These are phyloP conservation scores for Boletus subparvulus DNA, from an alignment of 768 basidiomycete species.

Conservation along the genomic window DNA sequence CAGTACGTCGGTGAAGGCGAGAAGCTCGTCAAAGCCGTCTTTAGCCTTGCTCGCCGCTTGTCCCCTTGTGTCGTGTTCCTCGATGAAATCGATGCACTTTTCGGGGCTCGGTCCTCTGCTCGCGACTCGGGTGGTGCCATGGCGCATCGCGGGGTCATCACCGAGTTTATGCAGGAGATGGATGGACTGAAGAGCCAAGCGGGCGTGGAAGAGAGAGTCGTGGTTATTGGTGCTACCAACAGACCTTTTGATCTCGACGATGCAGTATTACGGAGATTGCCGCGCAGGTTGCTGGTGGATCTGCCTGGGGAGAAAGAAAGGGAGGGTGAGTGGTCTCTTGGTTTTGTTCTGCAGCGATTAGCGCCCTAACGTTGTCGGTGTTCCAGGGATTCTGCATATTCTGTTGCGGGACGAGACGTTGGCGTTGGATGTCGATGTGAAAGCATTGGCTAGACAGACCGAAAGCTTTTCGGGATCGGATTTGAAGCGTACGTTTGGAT, in stretches of 20 bases:
- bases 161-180: conserved; percentile 97
- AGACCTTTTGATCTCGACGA: conserved; percentile 89
- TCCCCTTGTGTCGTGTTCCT: conserved; percentile 93
- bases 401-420: conserved; percentile 79
- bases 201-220: conserved; percentile 68
- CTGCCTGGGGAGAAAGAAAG: conserved; percentile 85
- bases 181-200: conserved; percentile 73
- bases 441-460: conserved; percentile 63
- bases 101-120: conserved; percentile 78
- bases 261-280: conserved; percentile 85
- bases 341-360: background rate
- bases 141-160: conserved; percentile 85
- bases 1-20: conserved; percentile 90
- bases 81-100: conserved; percentile 92
- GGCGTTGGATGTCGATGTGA: conserved; percentile 60
- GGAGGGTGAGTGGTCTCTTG: conserved; percentile 54
- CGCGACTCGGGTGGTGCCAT: conserved; percentile 76
- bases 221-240: conserved; percentile 94
- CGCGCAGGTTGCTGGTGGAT: conserved; percentile 84
- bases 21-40: conserved; percentile 86
- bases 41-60: conserved; percentile 78
- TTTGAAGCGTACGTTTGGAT: conserved; percentile 71
- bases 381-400: conserved; percentile 81
- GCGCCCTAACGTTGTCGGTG: conserved; percentile 2
- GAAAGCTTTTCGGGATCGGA: conserved; percentile 93